Evolutionary conservation across 1,284 basidiomycete species (phyloP).

Genomic region (Ganoderma lingzhi): DNA sequence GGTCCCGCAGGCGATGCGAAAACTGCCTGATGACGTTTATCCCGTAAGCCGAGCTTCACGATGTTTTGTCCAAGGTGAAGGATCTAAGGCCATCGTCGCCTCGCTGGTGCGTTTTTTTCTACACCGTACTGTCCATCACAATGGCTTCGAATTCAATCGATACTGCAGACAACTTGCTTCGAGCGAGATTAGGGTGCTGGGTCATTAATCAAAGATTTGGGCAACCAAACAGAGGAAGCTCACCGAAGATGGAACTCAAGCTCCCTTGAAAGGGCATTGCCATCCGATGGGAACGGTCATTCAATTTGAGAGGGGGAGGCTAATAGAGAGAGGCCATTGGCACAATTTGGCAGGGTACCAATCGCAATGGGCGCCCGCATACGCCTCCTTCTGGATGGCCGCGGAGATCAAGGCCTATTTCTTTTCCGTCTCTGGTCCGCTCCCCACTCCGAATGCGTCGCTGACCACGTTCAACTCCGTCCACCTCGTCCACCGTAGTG

Average conservation of each 20-base stretch:
- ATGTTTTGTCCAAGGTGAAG: no score
- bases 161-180: background rate
- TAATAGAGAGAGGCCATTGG: background rate
- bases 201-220: conserved; percentile 27
- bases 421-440: background rate
- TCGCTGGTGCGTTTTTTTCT: background rate
- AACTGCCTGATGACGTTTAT: background rate
- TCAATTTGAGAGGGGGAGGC: conserved; percentile 11
- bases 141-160: no score
- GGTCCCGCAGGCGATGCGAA: background rate
- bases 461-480: background rate
- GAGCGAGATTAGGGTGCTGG: background rate
- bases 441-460: background rate
- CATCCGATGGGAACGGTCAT: conserved; percentile 27
- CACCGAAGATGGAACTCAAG: conserved; percentile 4
- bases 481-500: background rate
- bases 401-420: conserved; percentile 14
- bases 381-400: conserved; percentile 2
- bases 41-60: background rate
- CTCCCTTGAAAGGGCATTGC: background rate
- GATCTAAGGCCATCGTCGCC: background rate
- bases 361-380: background rate
- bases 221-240: conserved; percentile 15
- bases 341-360: background rate
- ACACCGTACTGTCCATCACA: background rate